Base-by-base conservation (phyloP, 1,284 basidiomycete species). In the Trichosporon sp. region DNA sequence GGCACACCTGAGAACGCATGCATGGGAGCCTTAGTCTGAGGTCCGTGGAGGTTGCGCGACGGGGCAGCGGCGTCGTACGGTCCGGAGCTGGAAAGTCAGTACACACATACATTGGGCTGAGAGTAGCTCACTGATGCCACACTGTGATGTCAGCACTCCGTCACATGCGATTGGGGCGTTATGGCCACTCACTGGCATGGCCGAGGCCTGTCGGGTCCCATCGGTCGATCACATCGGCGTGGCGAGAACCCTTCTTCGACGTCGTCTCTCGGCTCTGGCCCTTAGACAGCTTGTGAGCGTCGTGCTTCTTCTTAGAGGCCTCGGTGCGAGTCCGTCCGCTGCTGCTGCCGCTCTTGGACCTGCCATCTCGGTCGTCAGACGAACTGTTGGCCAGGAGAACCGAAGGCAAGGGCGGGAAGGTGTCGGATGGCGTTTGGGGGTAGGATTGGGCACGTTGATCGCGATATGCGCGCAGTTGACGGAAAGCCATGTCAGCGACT, bases 11-110 rank as follows among this genome's bases (percentile, higher is more conserved):
- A 71, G 70, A 84, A 84, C 1, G 82, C 83, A 19, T 77, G 78
- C 81, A 84, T 83, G 8, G 83, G 83, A 1, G 81, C 83, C 72
- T 79, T 78, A 40, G 69, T 75, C 16, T 37, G 54, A 0, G 79
- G 80, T 54, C 74, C 75, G 75, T 81, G 79, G 61, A 74, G 43
- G 75, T 84, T 84, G 59, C 83, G 80, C 10, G 81, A 82, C 7
- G 83, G 83, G 0, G 83, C 83, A 26, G 83, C 83, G 8, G 83
- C 83, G 66, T 84, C 83, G 68, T 84, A 84, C 14, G 83, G 83
- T 21, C 83, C 83, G 35, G 82, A 76, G 70, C 80, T 81, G 68
- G 26, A 7, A 51, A 68, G 68, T 70, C 54, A 74, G 68, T 63
- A 43, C 26, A 26, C 8, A 40, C 38, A 12, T 4, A 12, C 37